Conservation (phyloP, 2,329 filamentous ascomycete genomes). For the Albifimbria verrucaria region DNA sequence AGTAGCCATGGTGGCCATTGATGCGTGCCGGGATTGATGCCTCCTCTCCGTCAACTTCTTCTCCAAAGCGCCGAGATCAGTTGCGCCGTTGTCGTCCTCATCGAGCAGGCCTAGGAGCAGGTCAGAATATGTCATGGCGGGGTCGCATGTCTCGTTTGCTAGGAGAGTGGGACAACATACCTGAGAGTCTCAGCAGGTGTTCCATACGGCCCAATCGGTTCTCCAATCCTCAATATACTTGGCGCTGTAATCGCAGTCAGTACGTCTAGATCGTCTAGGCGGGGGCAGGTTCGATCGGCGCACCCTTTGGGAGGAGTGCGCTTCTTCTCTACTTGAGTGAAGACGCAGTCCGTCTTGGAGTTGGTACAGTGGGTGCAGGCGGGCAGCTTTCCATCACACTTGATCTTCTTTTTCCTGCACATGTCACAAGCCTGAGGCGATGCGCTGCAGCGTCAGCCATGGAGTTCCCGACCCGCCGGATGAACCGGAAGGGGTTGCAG, state of each 20-base stretch:
- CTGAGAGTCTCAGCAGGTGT: slow-evolving; percentile 80
- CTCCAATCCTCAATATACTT: slow-evolving; percentile 97
- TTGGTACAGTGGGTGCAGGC: slow-evolving; percentile 95
- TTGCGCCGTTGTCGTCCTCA: slow-evolving; percentile 81
- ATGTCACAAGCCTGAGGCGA: slow-evolving; percentile 77
- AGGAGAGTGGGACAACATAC: no score
- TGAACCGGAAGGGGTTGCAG: background rate
- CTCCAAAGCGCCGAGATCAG: slow-evolving; percentile 84
- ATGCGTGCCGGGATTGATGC: slow-evolving; percentile 47
- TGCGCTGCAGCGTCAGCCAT: slow-evolving; percentile 2
- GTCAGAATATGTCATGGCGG: slow-evolving; percentile 7
- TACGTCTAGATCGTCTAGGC: slow-evolving; percentile 4
- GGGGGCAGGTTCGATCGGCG: slow-evolving; percentile 17
- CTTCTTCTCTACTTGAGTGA: slow-evolving; percentile 99
- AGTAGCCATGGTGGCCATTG: slow-evolving; percentile 33
- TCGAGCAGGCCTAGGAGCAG: slow-evolving; percentile 63
- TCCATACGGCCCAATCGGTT: slow-evolving; percentile 96
- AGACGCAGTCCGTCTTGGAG: slow-evolving; percentile 96
- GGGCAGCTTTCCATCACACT: slow-evolving; percentile 94
- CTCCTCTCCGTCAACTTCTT: slow-evolving; percentile 64
- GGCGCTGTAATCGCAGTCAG: slow-evolving; percentile 53
- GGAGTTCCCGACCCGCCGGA: slow-evolving; percentile 5
- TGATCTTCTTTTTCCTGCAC: slow-evolving; percentile 96
- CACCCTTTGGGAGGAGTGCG: slow-evolving; percentile 95
- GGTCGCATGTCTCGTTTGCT: background rate